phyloP scores from a whole-genome alignment of 108 stramenopile genomes.

The Cyclotella choctawhatcheeana region DNA sequence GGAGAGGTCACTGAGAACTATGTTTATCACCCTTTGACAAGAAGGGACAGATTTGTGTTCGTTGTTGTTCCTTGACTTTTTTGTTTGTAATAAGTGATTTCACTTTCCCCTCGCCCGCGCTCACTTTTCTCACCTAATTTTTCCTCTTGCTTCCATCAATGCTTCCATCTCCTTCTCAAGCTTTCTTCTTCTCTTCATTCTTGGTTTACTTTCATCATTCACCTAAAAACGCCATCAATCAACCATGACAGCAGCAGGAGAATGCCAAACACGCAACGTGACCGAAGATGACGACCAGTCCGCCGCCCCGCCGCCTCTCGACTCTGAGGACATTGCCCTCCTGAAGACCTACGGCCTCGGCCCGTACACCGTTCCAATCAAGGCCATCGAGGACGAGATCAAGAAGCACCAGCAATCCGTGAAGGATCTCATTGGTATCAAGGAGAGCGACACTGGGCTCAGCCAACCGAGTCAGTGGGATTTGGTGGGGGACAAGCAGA shows the following conservation, averaged over 20 bases:
- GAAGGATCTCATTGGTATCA: slow-evolving; percentile 98
- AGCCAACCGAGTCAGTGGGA: slow-evolving; percentile 98
- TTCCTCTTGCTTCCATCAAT: neutral
- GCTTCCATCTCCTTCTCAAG: neutral
- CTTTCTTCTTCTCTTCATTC: no score
- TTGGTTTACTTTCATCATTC: no score
- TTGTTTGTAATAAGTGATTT: no score
- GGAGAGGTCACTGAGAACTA: no score
- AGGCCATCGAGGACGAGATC: slow-evolving; percentile 96
- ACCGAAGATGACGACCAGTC: slow-evolving; percentile 87
- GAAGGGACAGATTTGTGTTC: no score
- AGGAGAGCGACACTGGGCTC: slow-evolving; percentile 98
- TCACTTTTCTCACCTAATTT: neutral
- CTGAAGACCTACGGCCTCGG: slow-evolving; percentile 98
- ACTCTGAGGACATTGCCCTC: slow-evolving; percentile 97
- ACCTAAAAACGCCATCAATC: neutral
- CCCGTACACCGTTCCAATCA: slow-evolving; percentile 93
- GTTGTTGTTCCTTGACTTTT: no score
- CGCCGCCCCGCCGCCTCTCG: slow-evolving; percentile 91
- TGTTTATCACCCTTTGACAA: no score
- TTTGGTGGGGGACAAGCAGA: slow-evolving; percentile 98
- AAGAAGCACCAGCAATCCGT: slow-evolving; percentile 94
- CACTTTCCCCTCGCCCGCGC: neutral
- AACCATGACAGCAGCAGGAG: slow-evolving; percentile 51
- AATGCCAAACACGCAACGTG: slow-evolving; percentile 88